Base-by-base conservation (phyloP, 164 flowering plant species). In the Cinnamomum micranthum region DNA sequence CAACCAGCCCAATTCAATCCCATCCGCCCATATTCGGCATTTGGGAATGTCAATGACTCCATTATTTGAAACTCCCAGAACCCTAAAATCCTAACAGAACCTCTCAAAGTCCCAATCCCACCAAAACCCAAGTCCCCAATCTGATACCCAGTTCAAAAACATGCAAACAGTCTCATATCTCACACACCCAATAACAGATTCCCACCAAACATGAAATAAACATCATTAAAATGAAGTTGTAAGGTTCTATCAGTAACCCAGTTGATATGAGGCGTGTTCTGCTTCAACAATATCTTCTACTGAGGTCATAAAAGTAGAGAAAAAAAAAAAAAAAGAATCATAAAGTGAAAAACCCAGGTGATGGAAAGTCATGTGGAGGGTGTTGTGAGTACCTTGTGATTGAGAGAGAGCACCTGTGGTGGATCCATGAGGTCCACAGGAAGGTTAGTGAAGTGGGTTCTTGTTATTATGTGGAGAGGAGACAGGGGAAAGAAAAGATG, bases 41-140 rank as follows among this genome's bases (percentile, higher is more conserved):
- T 85, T 50, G 75, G 86, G 82, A 89, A 87, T 75, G 89, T 81
- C 82, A 90, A 77, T 33, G 92, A 84, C 87, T 89, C 84, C 93
- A 89, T 91, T 80, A 76, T 82, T 65, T 79, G 72, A 11, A 2
- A 71, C 23, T 85, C 80, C 81, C 81, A 78, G 78, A 72, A 74
- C 31, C 78, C 73, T 2, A 27, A 76, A 81, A 79, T 69, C 25
- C 69, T 71, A 50, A 68, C 59, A 60, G 74, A 64, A 67, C 31
- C 76, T 27, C 50, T 51, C 10, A 6, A 6, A 35, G 47, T 20
- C 6, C 41, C 41, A 35, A 35, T 6, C 7, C 68, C 71, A 50
- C 50, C 69, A 14, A 51, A 41, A 72, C 68, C 19, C 35, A 14
- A 23, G 41, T 3, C 17, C 10, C 6, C 31, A 70, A 67, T 35